Evolutionary conservation across 345 rosid genomes (phyloP), one percentile per base, ranked within the genome.

Genomic region (Crucihimalaya himalaica): DNA sequence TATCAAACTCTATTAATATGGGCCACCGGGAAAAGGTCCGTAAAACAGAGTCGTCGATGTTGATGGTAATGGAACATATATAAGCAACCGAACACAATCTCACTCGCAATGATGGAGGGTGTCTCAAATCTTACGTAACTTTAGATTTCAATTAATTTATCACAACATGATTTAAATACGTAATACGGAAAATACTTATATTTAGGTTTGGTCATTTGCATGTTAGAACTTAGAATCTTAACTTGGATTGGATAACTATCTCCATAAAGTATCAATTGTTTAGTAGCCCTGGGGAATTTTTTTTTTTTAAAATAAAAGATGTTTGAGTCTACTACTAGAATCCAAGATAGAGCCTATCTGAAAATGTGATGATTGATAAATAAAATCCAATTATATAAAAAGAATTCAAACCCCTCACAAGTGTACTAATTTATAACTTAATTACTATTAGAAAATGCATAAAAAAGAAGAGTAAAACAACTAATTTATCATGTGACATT

Each of bases 401-500:
- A 25, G 1, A 1, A 25, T 15, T 34, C 28, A 29, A 57, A 45
- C n/a, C 34, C 34, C 8, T 9, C 13, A 23, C 13, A 58, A 20
- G 18, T 47, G 25, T 47, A 2, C 10, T 35, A 21, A 60, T 71
- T 46, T 5, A 59, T 46, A 60, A 12, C 21, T 13, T 53, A 12
- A n/a, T 13, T 53, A 15, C 61, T 5, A 29, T 16, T 7, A 15
- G 6, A 39, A 52, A 29, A 23, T n/a, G 18, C 10, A 9, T 0
- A 18, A 19, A 5, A 21, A 14, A 20, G n/a, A 63, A 16, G 13
- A 6, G 20, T 15, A 27, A 15, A 48, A 47, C 31, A 74, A 14
- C 28, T 48, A 28, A 25, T 19, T 39, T 62, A 39, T 58, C 58
- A 58, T 15, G 25, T 58, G 68, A 8, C 73, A 66, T 50, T 20